Conservation (phyloP, 2,329 filamentous ascomycete genomes). For the Tolypocladium album region DNA sequence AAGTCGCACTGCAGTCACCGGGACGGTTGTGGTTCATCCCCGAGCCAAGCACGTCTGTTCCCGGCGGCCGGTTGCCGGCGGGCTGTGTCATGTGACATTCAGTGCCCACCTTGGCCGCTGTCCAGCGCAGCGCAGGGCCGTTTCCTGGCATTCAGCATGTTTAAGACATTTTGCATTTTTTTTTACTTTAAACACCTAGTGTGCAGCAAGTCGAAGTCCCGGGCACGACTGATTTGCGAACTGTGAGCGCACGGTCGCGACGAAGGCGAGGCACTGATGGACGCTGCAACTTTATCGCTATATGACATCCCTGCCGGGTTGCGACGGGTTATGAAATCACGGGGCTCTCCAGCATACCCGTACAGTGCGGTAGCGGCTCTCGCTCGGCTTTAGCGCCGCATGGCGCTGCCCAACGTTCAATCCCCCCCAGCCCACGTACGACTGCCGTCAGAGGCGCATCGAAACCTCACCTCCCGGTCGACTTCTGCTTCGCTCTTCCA, state of each 20-base stretch:
- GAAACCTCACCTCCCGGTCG: background rate
- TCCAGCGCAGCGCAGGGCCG: background rate
- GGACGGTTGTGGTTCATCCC: background rate
- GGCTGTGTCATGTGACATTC: slow-evolving; percentile 3
- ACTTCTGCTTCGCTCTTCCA: background rate
- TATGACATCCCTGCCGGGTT: background rate
- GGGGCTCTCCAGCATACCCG: background rate
- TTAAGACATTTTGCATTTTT: background rate
- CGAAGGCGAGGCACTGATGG: background rate
- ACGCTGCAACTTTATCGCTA: background rate
- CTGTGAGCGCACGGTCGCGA: background rate
- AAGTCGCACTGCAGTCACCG: background rate
- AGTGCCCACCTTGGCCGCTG: background rate
- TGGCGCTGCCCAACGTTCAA: background rate
- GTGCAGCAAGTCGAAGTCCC: background rate
- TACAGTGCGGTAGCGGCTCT: background rate
- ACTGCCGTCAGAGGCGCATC: background rate
- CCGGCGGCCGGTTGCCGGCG: background rate
- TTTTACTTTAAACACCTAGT: no score
- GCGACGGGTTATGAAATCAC: background rate
- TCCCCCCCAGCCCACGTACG: background rate
- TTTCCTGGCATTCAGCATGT: background rate
- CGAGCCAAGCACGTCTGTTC: background rate
- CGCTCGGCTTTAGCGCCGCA: background rate
- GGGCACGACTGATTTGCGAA: background rate